Evolutionary conservation across 768 basidiomycete species (phyloP), one percentile per base, ranked within the genome.

Genomic region (Lentinula sp.): DNA sequence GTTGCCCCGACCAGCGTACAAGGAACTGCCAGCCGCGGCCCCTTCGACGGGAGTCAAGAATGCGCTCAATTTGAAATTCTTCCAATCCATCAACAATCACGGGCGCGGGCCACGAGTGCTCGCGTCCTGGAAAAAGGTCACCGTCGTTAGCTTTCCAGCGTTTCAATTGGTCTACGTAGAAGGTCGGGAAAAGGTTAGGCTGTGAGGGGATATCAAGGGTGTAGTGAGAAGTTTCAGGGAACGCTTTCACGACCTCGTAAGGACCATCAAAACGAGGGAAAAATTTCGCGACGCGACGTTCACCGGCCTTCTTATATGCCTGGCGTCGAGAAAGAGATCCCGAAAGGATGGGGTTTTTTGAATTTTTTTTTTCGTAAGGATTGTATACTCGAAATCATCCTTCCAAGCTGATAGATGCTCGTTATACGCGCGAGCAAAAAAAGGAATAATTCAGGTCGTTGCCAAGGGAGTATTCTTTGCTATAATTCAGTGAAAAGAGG

Each of bases 221-320:
- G 21, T 69, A 69, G 0, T 54, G 49, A 7, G 58, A 63, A 0
- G 52, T 55, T 3, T 48, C 42, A 0, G 59, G 63, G 15, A 63
- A 57, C 0, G 70, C 68, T 0, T 62, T 45, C 0, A 45, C 37
- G 11, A 78, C 40, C 1, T 7, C 23, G 50, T 71, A 71, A 0
- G 70, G 71, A 0, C 75, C 69, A 56, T 79, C 73, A 16, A 61
- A 76, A 0, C 70, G 59, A 0, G 76, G 74, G 68, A 81, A 74
- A 58, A 80, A 79, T 53, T 82, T 81, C 0, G 75, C 76, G 0
- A 74, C 75, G 0, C 69, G 64, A 3, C 70, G 66, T 2, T 70
- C 65, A 0, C 71, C 74, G 16, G 63, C 59, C 1, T 66, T 18
- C 40, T 69, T 70, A 62, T 76, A 79, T 1, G 75, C 68, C 0